Evolutionary conservation across 2,329 filamentous ascomycete genomes (phyloP).

Genomic region (Thielaviopsis ethacetica): DNA sequence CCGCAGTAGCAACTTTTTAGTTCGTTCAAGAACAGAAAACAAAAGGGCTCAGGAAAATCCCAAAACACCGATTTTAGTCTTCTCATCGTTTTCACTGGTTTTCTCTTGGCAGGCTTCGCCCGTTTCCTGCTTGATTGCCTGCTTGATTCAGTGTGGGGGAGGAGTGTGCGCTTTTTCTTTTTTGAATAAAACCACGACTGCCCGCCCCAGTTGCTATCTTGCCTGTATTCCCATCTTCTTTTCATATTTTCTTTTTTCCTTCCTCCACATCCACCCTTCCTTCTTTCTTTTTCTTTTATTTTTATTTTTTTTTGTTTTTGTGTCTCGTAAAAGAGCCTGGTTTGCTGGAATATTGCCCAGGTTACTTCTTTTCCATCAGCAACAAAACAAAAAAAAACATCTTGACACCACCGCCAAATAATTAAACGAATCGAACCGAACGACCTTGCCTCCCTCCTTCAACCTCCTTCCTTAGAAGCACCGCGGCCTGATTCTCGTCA

Average conservation of each 20-base stretch:
- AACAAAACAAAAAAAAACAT: not conserved
- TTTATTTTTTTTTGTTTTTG: not conserved
- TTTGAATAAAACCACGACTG: not conserved
- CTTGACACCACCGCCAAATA: not conserved
- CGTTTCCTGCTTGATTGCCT: not conserved
- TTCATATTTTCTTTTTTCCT: not conserved
- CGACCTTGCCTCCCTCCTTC: not conserved
- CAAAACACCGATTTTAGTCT: not conserved
- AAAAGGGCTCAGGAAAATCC: not conserved
- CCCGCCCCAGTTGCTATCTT: not conserved
- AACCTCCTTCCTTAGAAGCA: constrained; percentile 1
- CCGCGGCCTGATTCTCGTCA: not conserved
- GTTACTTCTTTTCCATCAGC: not conserved
- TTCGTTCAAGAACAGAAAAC: not conserved
- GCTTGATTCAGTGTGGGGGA: not conserved
- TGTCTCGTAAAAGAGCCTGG: constrained; percentile 2
- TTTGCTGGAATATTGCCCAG: constrained; percentile 13
- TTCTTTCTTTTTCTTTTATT: not conserved
- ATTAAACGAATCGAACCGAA: constrained; percentile 1
- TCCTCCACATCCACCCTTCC: not conserved
- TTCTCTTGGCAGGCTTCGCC: not conserved
- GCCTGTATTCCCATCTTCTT: not conserved
- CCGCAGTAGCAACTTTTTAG: not conserved
- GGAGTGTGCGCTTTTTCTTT: not conserved
- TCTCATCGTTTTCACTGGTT: not conserved